Base-by-base conservation (phyloP, 2,329 filamentous ascomycete genomes). In the Lasiodiplodia sp. region DNA sequence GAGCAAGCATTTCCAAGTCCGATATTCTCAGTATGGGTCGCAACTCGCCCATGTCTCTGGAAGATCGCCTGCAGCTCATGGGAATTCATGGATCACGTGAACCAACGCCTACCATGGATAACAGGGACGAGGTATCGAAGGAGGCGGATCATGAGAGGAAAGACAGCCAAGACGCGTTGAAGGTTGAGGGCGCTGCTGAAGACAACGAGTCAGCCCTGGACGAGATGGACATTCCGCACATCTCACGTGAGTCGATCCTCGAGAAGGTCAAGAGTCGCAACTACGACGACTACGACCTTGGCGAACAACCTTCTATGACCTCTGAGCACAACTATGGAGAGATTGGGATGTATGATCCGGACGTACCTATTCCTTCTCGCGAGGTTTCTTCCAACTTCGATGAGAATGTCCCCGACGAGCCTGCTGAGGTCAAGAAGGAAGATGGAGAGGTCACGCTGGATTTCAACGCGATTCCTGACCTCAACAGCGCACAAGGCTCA, bases 211-310 rank as follows among this genome's bases (percentile, higher is more conserved):
- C 71, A n/a, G 38, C 51, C 49, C 58, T 76, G 25, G 75, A 79
- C 10, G 87, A 90, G 69, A 91, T 91, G 73, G 85, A 91, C 72
- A 82, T 91, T 16, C 92, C 92, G 12, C 91, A 91, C 67, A 97
- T 98, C 76, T 97, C 95, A 10, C 89, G 95, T 47, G 96, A 98
- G 78, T 97, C 94, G 0, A 98, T 98, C 73, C 84, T 98, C 74
- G 90, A 92, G 66, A 93, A 95, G 71, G 91, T 97, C 67, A 93
- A 96, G 77, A 92, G 79, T 78, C 83, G 79, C 70, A 83, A 82
- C 58, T 83, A 87, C 55, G 87, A 89, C 23, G 79, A 83, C 10
- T 79, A 80, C 10, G 79, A 83, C 10, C 73, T 67, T 70, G 75
- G 75, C 64, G 73, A 72, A 47, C 78, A 78, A 63, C 77, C 79